A percentile compares a stretch with the other conserved stretches of the same genome.
Conservation (phyloP, 2,329 filamentous ascomycete genomes). For the Plectosphaerella plurivora region DNA sequence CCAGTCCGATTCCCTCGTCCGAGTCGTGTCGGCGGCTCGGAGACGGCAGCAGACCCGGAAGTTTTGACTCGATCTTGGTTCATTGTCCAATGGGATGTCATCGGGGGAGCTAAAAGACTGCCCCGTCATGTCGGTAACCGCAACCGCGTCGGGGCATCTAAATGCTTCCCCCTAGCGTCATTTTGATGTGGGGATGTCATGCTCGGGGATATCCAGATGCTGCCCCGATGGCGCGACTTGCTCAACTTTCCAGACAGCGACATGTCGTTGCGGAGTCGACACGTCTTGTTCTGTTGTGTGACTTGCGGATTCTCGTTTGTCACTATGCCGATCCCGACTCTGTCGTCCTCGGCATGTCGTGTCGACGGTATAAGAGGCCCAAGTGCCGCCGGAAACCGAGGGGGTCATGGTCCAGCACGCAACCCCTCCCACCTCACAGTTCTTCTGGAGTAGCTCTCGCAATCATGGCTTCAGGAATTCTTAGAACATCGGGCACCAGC, state of each 20-base stretch:
- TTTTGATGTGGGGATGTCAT: conserved; percentile 17
- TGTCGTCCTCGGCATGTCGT: no score
- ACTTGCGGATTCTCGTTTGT: no score
- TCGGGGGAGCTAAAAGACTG: conserved; percentile 17
- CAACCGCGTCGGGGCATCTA: conserved; percentile 7
- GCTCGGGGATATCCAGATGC: conserved; percentile 3
- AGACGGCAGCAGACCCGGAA: neutral
- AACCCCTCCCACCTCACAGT: no score
- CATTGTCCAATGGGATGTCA: conserved; percentile 7
- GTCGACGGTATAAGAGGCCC: no score
- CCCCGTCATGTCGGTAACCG: conserved; percentile 4
- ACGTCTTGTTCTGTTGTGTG: no score
- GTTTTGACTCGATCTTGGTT: neutral
- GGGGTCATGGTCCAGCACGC: no score
- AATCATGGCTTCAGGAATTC: conserved; percentile 5
- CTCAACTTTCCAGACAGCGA: neutral
- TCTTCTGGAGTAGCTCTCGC: neutral
- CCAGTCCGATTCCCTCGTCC: neutral
- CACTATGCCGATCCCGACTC: no score
- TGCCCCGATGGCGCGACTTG: conserved; percentile 1
- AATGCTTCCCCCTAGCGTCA: conserved; percentile 11
- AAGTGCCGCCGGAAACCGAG: no score
- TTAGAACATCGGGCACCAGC: conserved; percentile 8
- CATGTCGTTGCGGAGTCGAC: neutral
- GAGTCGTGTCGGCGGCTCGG: no score